Evolutionary conservation across 805 yeast species (phyloP).

Genomic region (Cyberlindnera veronae): DNA sequence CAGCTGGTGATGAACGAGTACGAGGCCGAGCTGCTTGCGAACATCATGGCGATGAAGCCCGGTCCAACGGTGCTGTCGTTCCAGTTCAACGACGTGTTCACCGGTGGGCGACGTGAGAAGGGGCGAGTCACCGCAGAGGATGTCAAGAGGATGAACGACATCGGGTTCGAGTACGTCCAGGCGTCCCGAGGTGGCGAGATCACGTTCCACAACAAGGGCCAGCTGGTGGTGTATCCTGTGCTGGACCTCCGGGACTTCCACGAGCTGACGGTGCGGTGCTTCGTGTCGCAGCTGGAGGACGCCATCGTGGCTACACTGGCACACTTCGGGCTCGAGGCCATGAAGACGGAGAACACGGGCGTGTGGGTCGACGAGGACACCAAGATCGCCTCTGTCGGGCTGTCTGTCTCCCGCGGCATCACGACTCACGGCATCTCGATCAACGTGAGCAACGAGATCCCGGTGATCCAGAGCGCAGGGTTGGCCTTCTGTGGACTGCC

Average conservation of each 20-base stretch:
- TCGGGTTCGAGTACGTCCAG: constrained; percentile 66
- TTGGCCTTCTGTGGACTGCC: constrained; percentile 86
- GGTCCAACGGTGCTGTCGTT: constrained; percentile 72
- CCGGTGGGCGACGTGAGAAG: constrained; percentile 86
- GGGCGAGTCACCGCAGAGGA: constrained; percentile 37
- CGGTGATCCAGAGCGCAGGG: constrained; percentile 54
- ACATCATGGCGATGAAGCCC: constrained; percentile 48
- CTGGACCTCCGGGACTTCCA: constrained; percentile 62
- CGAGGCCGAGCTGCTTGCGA: constrained; percentile 43
- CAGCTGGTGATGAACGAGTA: constrained; percentile 41
- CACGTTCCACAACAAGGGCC: constrained; percentile 97
- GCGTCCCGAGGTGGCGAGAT: constrained; percentile 92
- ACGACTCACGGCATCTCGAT: constrained; percentile 90
- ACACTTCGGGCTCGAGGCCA: constrained; percentile 39
- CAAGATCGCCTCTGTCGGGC: constrained; percentile 88
- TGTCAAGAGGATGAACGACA: constrained; percentile 25
- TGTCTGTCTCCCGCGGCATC: constrained; percentile 76
- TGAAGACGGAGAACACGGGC: constrained; percentile 70
- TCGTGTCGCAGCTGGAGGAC: constrained; percentile 58
- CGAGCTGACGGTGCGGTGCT: constrained; percentile 58
- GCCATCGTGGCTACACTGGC: constrained; percentile 48
- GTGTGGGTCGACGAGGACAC: constrained; percentile 65
- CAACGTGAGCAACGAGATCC: constrained; percentile 71
- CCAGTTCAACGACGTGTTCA: constrained; percentile 82
- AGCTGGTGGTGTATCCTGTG: constrained; percentile 79